A percentile compares a stretch with the other conserved stretches of the same genome.
Conservation (phyloP, 805 yeast genomes). For the Kodamaea kaohsiungensis region DNA sequence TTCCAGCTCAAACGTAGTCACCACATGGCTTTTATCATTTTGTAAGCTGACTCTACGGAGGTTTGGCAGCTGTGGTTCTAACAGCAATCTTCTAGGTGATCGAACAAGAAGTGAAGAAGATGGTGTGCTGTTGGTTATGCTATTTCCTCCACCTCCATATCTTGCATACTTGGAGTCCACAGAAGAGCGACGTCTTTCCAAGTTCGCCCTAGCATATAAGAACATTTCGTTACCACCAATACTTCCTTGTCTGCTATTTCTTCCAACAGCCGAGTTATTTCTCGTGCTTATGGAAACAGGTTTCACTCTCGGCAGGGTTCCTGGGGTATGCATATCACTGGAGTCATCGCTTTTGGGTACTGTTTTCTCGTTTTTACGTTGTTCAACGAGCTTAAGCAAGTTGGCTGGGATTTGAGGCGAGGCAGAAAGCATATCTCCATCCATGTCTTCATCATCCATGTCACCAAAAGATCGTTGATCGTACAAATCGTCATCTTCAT, state of each 20-base stretch:
- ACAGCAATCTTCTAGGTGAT: slow-evolving; percentile 7
- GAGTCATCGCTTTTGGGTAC: slow-evolving; percentile 24
- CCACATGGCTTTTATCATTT: neutral
- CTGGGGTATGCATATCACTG: slow-evolving; percentile 21
- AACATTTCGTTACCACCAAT: slow-evolving; percentile 19
- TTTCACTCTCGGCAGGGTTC: slow-evolving; percentile 28
- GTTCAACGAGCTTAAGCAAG: slow-evolving; percentile 55
- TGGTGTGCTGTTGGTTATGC: neutral
- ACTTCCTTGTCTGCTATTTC: slow-evolving; percentile 22
- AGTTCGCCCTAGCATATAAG: slow-evolving; percentile 17
- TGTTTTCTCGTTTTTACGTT: slow-evolving; percentile 38
- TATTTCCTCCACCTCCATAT: neutral
- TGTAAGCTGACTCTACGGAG: neutral
- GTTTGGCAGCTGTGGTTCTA: slow-evolving; percentile 9
- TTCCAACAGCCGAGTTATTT: slow-evolving; percentile 7
- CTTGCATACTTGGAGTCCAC: slow-evolving; percentile 32
- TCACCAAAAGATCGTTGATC: slow-evolving; percentile 6
- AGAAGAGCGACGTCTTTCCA: slow-evolving; percentile 33
- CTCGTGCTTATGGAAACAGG: slow-evolving; percentile 1
- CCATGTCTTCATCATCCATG: slow-evolving; percentile 44
- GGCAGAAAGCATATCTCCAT: slow-evolving; percentile 50
- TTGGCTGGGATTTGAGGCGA: slow-evolving; percentile 73
- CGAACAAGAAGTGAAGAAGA: slow-evolving; percentile 4
- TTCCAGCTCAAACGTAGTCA: slow-evolving; percentile 5
- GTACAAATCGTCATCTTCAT: slow-evolving; percentile 14